Evolutionary conservation across 2,329 filamentous ascomycete species (phyloP).

Genomic region (Ceratocystis alfenasii): DNA sequence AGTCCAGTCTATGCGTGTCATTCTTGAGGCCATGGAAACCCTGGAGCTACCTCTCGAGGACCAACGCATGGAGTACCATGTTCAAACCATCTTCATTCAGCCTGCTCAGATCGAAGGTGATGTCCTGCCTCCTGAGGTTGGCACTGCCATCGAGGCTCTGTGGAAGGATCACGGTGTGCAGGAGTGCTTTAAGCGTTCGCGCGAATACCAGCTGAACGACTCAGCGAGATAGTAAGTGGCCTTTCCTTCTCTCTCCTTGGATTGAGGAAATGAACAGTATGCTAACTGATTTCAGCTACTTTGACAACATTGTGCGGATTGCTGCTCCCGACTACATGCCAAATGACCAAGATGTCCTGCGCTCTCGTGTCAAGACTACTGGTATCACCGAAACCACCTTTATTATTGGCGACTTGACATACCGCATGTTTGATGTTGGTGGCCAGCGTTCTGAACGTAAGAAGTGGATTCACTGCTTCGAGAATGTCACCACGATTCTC

Average conservation of each 20-base stretch:
- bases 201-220: conserved; percentile 94
- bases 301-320: conserved; percentile 87
- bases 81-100: conserved; percentile 98
- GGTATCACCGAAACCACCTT: conserved; percentile 96
- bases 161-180: conserved; percentile 92
- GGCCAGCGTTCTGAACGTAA: conserved; percentile 91
- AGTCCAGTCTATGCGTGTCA: conserved; percentile 57
- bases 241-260: conserved; percentile 4
- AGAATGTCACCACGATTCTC: conserved; percentile 92
- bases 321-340: conserved; percentile 85
- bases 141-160: conserved; percentile 78
- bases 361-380: conserved; percentile 93
- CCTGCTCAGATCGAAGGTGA: conserved; percentile 93
- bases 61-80: conserved; percentile 88
- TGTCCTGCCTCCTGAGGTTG: conserved; percentile 85
- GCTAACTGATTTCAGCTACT: conserved; percentile 57
- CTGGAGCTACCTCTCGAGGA: conserved; percentile 75
- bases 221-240: conserved; percentile 79
- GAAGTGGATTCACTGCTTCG: conserved; percentile 99
- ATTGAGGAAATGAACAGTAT: background rate
- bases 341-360: conserved; percentile 87
- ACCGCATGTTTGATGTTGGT: conserved; percentile 96
- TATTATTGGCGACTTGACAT: conserved; percentile 86
- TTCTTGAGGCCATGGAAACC: conserved; percentile 57
- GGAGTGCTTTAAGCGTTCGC: conserved; percentile 87